phyloP scores from a whole-genome alignment of 2,329 filamentous ascomycete species.

The Nemania serpens region DNA sequence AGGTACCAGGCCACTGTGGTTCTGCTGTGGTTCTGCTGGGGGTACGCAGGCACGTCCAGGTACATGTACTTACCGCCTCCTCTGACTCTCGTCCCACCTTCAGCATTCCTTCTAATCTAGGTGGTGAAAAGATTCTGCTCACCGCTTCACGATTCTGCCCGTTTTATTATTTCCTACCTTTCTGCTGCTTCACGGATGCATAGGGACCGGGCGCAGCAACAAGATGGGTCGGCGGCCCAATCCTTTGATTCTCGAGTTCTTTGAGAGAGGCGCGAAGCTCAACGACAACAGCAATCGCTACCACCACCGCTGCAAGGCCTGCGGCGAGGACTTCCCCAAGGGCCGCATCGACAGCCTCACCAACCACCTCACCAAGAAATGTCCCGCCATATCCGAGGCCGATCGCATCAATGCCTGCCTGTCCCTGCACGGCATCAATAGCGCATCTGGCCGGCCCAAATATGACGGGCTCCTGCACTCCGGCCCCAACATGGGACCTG shows the following conservation, averaged over 20 bases:
- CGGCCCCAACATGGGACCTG: conserved; percentile 39
- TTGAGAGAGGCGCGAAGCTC: conserved; percentile 83
- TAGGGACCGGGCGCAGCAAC: conserved; percentile 27
- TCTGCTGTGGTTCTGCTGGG: no score
- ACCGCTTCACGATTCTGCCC: conserved; percentile 41
- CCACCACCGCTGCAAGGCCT: conserved; percentile 86
- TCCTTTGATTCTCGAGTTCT: conserved; percentile 84
- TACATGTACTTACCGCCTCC: no score
- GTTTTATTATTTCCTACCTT: conserved; percentile 35
- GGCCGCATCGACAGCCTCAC: conserved; percentile 83
- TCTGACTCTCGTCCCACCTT: no score
- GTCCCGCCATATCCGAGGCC: conserved; percentile 74
- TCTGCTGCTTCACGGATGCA: conserved; percentile 16
- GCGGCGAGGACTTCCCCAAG: conserved; percentile 87
- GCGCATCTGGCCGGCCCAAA: conserved; percentile 34
- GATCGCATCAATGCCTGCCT: conserved; percentile 78
- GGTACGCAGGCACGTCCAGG: no score
- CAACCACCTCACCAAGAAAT: conserved; percentile 84
- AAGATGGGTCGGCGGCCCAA: conserved; percentile 84
- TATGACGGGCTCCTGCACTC: conserved; percentile 35
- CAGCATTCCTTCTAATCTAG: no score
- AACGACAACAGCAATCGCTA: conserved; percentile 91
- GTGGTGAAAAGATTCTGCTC: conserved; percentile 36
- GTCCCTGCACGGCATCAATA: conserved; percentile 71
- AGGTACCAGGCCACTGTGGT: no score